A percentile compares a stretch with the other conserved stretches of the same genome.
phyloP scores from a whole-genome alignment of 306 rosid species.

The Glycine tomentella region DNA sequence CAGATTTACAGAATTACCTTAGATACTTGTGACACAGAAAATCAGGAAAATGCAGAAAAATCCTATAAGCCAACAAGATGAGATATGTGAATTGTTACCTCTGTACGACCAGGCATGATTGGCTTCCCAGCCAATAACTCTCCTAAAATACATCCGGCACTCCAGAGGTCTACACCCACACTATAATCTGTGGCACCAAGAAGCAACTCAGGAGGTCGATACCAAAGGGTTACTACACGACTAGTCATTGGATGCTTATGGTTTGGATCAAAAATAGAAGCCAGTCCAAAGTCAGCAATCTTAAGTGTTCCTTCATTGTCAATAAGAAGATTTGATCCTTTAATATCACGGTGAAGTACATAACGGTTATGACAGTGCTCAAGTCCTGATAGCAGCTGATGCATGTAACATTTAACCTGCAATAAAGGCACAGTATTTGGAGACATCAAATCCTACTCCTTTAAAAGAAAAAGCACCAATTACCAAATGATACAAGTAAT shows the following conservation, averaged over 20 bases:
- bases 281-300: slow-evolving; percentile 96
- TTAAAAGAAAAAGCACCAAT: slow-evolving; percentile 32
- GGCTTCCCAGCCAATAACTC: slow-evolving; percentile 95
- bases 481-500: slow-evolving; percentile 18
- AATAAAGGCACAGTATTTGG: slow-evolving; percentile 35
- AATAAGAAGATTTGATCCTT: slow-evolving; percentile 96
- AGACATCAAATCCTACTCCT: slow-evolving; percentile 38
- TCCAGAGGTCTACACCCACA: slow-evolving; percentile 93
- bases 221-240: slow-evolving; percentile 97
- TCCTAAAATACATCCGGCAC: slow-evolving; percentile 95
- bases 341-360: slow-evolving; percentile 95
- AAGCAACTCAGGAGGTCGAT: slow-evolving; percentile 95
- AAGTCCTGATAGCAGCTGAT: slow-evolving; percentile 88
- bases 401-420: slow-evolving; percentile 94
- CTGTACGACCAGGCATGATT: slow-evolving; percentile 98
- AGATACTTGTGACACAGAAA: slow-evolving; percentile 22
- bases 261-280: slow-evolving; percentile 83
- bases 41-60: slow-evolving; percentile 34
- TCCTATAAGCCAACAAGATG: slow-evolving; percentile 31
- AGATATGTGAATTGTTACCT: slow-evolving; percentile 62
- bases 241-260: slow-evolving; percentile 88
- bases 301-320: slow-evolving; percentile 79
- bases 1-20: background rate
- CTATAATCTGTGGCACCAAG: slow-evolving; percentile 93
- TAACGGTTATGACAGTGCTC: slow-evolving; percentile 85